phyloP scores from a whole-genome alignment of 1,284 basidiomycete species.

The Apiotrichum gamsii region DNA sequence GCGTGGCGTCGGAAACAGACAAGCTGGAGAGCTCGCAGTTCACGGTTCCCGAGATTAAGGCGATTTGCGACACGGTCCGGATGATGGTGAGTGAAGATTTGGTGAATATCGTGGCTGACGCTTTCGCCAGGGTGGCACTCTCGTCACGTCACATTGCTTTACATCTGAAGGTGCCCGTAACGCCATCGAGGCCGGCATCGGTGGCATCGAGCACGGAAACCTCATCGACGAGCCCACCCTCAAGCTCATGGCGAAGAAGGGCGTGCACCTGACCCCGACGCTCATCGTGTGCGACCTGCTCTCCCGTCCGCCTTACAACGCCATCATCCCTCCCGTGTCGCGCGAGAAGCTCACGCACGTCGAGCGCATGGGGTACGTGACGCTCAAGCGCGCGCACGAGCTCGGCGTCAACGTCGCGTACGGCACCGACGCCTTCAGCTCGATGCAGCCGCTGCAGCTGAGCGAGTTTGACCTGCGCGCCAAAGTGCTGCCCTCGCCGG shows the following conservation, averaged over 20 bases:
- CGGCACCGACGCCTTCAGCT: conserved; percentile 10
- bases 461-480: conserved; percentile 49
- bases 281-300: conserved; percentile 27
- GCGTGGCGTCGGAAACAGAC: conserved; percentile 32
- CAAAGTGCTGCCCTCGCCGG: conserved; percentile 43
- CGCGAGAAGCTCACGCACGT: conserved; percentile 21
- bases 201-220: conserved; percentile 53
- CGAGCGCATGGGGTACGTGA: conserved; percentile 11
- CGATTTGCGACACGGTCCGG: conserved; percentile 50
- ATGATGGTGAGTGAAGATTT: conserved; percentile 52
- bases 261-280: conserved; percentile 51
- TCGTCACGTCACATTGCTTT: conserved; percentile 35
- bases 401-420: conserved; percentile 28
- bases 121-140: conserved; percentile 26
- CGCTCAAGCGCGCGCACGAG: conserved; percentile 26
- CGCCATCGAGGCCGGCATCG: conserved; percentile 34
- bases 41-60: conserved; percentile 51
- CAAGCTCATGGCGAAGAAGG: conserved; percentile 34
- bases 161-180: conserved; percentile 31
- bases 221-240: conserved; percentile 38
- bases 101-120: conserved; percentile 46
- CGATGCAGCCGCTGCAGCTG: conserved; percentile 18
- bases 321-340: conserved; percentile 12
- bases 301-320: conserved; percentile 18
- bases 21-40: conserved; percentile 18